Conservation (phyloP, 345 rosid species). For the Gossypium rotundifolium region DNA sequence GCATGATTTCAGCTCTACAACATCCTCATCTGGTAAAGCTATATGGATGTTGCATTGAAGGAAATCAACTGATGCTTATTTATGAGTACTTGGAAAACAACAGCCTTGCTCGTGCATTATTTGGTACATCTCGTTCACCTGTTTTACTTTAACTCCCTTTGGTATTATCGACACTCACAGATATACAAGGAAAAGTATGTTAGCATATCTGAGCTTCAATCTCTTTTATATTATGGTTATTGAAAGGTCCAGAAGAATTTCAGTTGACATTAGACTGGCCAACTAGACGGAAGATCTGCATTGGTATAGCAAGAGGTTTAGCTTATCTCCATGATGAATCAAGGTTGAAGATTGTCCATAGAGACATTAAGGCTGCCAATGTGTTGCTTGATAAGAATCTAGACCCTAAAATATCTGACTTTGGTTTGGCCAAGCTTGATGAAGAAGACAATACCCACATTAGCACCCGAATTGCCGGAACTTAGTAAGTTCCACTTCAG, state of each 20-base stretch:
- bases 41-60: neutral
- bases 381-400: slow-evolving; percentile 37
- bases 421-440: slow-evolving; percentile 49
- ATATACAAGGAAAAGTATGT: neutral
- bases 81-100: slow-evolving; percentile 5
- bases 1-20: slow-evolving; percentile 2
- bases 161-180: neutral
- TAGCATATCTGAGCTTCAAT: neutral
- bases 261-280: slow-evolving; percentile 36
- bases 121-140: slow-evolving; percentile 17
- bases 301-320: slow-evolving; percentile 54
- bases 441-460: slow-evolving; percentile 41
- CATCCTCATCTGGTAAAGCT: neutral
- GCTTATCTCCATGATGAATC: slow-evolving; percentile 59
- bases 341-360: slow-evolving; percentile 36
- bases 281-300: slow-evolving; percentile 36
- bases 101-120: slow-evolving; percentile 14
- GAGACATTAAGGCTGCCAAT: slow-evolving; percentile 51
- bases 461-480: slow-evolving; percentile 50
- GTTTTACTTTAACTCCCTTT: neutral
- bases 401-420: slow-evolving; percentile 47
- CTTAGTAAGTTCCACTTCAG: slow-evolving; percentile 26
- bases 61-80: neutral
- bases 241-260: slow-evolving; percentile 19
- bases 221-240: neutral